Conservation (phyloP, 73 alveolate genomes). For the Paramecium caudatum region DNA sequence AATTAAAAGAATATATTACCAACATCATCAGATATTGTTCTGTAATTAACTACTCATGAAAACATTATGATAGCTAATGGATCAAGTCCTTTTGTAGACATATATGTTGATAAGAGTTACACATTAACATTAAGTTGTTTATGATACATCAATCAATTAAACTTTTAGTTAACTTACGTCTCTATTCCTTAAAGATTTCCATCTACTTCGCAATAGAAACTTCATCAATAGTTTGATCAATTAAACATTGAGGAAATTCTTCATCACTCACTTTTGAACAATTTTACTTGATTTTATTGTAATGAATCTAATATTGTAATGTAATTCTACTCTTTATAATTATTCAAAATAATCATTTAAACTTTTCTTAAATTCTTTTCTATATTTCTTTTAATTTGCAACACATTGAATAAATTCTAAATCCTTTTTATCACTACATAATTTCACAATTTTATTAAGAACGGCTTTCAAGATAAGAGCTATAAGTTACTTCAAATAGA, state of each 20-base stretch:
- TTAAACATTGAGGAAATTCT: neutral
- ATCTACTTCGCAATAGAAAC: neutral
- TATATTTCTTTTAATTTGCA: neutral
- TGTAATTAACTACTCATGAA: neutral
- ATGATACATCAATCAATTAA: constrained; percentile 9
- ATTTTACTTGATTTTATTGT: neutral
- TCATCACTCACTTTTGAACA: neutral
- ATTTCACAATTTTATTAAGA: neutral
- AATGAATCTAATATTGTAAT: neutral
- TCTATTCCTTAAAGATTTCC: neutral
- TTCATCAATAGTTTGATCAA: neutral
- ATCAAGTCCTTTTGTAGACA: constrained; percentile 55
- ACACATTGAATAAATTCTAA: neutral
- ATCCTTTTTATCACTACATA: neutral
- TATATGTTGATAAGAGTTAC: constrained; percentile 29
- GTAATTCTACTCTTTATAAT: neutral
- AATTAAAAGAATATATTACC: neutral
- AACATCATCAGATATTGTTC: constrained; percentile 39
- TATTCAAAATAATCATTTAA: neutral
- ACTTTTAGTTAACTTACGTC: neutral
- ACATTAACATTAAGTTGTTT: constrained; percentile 57
- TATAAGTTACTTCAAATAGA: constrained; percentile 29
- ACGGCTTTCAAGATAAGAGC: constrained; percentile 31
- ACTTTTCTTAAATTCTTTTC: neutral
- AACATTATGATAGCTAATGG: constrained; percentile 40